Conservation (phyloP, 805 yeast genomes). For the Candida awuae region DNA sequence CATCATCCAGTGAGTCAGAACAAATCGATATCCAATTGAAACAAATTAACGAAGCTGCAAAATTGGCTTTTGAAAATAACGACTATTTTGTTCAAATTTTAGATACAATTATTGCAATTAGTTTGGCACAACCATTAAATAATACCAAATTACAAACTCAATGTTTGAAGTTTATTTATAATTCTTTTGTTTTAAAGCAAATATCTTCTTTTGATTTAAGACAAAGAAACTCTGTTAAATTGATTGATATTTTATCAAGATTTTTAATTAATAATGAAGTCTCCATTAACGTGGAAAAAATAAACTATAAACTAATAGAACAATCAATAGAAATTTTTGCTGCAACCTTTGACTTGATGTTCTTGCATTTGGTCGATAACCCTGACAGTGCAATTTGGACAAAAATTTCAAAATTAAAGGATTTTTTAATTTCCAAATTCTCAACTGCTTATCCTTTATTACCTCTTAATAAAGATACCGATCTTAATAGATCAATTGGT, state of each 20-base stretch:
- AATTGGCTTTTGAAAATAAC: constrained; percentile 13
- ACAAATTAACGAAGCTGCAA: constrained; percentile 15
- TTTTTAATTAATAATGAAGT: constrained; percentile 18
- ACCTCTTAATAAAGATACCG: constrained; percentile 42
- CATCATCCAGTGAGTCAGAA: not conserved
- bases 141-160: constrained; percentile 15
- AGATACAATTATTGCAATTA: constrained; percentile 13
- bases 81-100: constrained; percentile 15
- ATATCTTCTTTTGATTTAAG: constrained; percentile 19
- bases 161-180: constrained; percentile 22
- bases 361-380: constrained; percentile 37
- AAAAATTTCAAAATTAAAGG: constrained; percentile 47
- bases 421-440: constrained; percentile 53
- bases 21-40: constrained; percentile 5
- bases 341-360: constrained; percentile 37
- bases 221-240: constrained; percentile 14
- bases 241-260: constrained; percentile 19
- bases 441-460: constrained; percentile 46
- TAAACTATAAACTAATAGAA: constrained; percentile 17
- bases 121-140: constrained; percentile 12
- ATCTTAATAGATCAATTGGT: constrained; percentile 43
- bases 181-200: constrained; percentile 18
- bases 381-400: constrained; percentile 49
- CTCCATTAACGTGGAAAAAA: constrained; percentile 7
- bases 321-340: constrained; percentile 30